Base-by-base conservation (phyloP, 2,329 filamentous ascomycete species). In the Trichophyton verrucosum region DNA sequence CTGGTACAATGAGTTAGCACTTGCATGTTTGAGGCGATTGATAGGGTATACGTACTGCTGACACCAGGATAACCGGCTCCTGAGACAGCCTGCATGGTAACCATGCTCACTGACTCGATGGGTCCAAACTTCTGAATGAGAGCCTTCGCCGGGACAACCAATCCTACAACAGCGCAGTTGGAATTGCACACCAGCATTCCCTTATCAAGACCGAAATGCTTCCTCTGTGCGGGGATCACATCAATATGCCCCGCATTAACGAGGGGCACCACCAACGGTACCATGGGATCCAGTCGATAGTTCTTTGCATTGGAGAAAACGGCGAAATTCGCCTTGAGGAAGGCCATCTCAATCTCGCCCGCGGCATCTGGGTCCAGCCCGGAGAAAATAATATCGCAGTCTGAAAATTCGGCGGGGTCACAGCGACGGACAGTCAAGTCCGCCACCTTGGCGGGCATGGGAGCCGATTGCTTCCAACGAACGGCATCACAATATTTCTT, bases 251-350 rank as follows among this genome's bases (percentile, higher is more conserved):
- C 76, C 11, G 95, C 85, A 79, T 97, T 97, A 74, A 97, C 91
- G 20, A 91, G 96, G 1, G 94, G 94, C 7, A 97, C 91, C 65
- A 97, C 88, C 70, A 97, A 85, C 9, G 94, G 94, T 1, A 96
- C 91, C 57, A 92, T 80, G 20, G 91, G 90, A 73, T 96, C 86
- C 72, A 87, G 87, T 68, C 94, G 88, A 81, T 96, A 90, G 82
- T 96, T 97, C 77, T 96, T 96, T 58, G 94, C 91, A 75, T 97
- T 99, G 69, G 91, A 96, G 80, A 99, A 97, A 73, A 96, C 88
- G 69, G 89, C 85, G 58, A 96, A 84, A 70, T 96, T 86, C 63
- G 90, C 86, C 71, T 87, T 87, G 70, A 95, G 82, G 75, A 97
- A 97, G 67, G 88, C 88, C 82, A 89, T 89, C 75, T 97, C 91